Base-by-base conservation (phyloP, 495 filamentous ascomycete genomes). In the Penicillium waksmanii region DNA sequence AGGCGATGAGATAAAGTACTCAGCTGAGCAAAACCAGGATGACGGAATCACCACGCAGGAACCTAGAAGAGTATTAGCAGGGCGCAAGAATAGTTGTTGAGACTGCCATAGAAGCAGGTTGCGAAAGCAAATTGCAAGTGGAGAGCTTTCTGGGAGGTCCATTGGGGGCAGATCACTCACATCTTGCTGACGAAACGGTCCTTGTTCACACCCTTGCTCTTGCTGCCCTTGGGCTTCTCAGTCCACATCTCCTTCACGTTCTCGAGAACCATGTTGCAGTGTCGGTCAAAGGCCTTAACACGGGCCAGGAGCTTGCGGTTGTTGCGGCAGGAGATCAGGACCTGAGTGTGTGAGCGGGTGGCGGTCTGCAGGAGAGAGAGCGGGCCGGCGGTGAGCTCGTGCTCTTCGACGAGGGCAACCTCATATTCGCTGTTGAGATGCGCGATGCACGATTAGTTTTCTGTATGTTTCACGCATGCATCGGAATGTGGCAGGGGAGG, bases 221-320 rank as follows among this genome's bases (percentile, higher is more conserved):
- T 93, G 79, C 90, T 89, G 25, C 92, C 92, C 62, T 90, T 85
- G 36, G 95, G 93, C 55, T 88, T 92, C 79, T 98, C 95, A 5
- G 92, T 97, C 95, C 95, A 98, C 93, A 98, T 98, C 81, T 98
- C 95, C 82, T 98, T 98, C 36, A 94, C 92, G 65, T 96, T 96
- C 84, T 97, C 93, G 35, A 96, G 78, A n/a, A 97, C 90, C 93
- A 96, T 96, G 78, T 96, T 96, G 81, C 91, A 93, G 79, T 98
- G 96, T 64, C 95, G 86, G 76, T 97, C 93, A 73, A 93, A 93
- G 11, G 90, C 89, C 77, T 92, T 92, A 55, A 93, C 88, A 13
- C 89, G 83, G 18, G 89, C 91, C 49, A 92, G 82, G 18, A 93
- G 77, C 76, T 93, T 93, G 65, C 92, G 85, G 81, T 95, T 91